phyloP scores from a whole-genome alignment of 2,329 filamentous ascomycete species.

The Cadophora sp. region DNA sequence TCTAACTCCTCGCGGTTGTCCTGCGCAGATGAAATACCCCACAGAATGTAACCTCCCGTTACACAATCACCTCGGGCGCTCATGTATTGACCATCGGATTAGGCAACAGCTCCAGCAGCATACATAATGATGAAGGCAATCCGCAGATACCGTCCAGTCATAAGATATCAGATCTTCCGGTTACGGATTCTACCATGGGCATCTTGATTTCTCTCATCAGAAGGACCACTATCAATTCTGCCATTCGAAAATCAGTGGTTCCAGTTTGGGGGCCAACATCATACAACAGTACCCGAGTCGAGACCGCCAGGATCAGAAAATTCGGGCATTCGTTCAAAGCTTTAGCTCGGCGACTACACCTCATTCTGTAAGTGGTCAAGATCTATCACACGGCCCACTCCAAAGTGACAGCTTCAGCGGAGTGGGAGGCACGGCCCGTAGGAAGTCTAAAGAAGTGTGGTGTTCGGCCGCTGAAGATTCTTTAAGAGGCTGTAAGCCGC shows the following conservation, averaged over 20 bases:
- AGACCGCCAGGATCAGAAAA: neutral
- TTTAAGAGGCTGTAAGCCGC: neutral
- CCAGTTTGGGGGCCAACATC: neutral
- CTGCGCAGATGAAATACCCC: neutral
- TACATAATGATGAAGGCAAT: neutral
- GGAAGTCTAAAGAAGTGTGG: neutral
- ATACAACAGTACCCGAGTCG: neutral
- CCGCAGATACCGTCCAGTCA: neutral
- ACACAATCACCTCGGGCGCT: neutral
- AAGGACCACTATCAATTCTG: neutral
- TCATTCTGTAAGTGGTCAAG: neutral
- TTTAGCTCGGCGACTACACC: neutral
- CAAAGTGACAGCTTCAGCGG: slow-evolving; percentile 1
- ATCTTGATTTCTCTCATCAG: neutral
- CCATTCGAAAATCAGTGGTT: too few species aligned
- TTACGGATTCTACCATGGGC: neutral
- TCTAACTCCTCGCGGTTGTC: neutral
- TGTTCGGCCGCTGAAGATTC: slow-evolving; percentile 6
- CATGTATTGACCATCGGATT: neutral
- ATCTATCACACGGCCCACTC: neutral
- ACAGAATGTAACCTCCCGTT: neutral
- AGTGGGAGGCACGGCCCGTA: slow-evolving; percentile 8
- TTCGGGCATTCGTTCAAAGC: neutral
- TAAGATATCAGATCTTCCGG: neutral
- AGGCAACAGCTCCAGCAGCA: neutral